A percentile compares a stretch with the other conserved stretches of the same genome.
These are phyloP conservation scores for Globisporangium parvum DNA, from an alignment of 352 stramenopile genomes.

Conservation along the genomic window DNA sequence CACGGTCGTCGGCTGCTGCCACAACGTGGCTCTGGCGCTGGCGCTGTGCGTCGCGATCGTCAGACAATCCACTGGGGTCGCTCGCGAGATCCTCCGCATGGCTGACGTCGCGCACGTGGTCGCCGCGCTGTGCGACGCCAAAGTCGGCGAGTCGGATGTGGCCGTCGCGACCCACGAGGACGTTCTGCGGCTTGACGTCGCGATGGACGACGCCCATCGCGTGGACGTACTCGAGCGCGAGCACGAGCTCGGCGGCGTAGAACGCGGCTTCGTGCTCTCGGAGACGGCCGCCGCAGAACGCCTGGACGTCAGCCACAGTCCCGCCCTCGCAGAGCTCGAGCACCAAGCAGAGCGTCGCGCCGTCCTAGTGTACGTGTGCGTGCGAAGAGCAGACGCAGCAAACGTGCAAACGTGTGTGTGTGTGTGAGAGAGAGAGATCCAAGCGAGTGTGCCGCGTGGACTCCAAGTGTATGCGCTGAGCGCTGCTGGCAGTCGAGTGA, in stretches of 20 bases:
- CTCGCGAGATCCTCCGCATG: too few relatives aligned
- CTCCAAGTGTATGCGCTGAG: too few relatives aligned
- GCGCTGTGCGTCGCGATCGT: not conserved
- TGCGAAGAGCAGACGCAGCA: too few relatives aligned
- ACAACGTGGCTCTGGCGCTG: constrained; percentile 13
- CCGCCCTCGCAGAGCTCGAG: not conserved
- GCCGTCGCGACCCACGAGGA: too few relatives aligned
- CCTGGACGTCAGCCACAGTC: not conserved
- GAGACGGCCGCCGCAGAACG: not conserved
- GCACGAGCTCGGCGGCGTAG: constrained; percentile 95
- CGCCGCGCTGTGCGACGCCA: constrained; percentile 19
- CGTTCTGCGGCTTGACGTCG: too few relatives aligned
- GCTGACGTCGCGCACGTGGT: not conserved
- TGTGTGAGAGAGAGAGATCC: too few relatives aligned
- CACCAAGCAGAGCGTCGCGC: not conserved
- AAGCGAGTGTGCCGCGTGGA: too few relatives aligned
- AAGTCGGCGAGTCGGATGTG: constrained; percentile 23
- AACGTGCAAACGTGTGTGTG: too few relatives aligned
- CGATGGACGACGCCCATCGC: constrained; percentile 33
- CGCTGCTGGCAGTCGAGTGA: too few relatives aligned
- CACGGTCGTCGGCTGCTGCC: constrained; percentile 25
- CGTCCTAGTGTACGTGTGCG: not conserved
- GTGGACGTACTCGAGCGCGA: constrained; percentile 81
- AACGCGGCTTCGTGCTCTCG: constrained; percentile 38
- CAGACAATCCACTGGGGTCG: too few relatives aligned